Percentiles rank a stretch among this genome's conserved stretches.
These are phyloP conservation scores for Strombidium stylifer DNA, from an alignment of 73 alveolate species.

Conservation along the genomic window DNA sequence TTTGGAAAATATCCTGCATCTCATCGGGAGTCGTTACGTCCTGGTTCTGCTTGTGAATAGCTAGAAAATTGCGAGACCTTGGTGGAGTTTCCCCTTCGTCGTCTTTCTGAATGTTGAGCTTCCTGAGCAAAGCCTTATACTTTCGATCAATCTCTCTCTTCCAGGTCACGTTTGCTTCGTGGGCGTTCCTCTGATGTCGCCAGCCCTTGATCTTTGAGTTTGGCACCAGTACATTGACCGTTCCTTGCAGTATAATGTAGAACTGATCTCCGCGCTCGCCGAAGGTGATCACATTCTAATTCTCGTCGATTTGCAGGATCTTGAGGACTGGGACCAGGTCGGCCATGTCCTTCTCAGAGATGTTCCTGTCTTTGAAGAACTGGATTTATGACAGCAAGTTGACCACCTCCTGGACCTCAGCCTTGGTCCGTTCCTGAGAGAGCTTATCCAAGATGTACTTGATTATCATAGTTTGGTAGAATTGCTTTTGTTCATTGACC, in stretches of 20 bases:
- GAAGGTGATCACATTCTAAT: slow-evolving; percentile 10
- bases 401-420: slow-evolving; percentile 18
- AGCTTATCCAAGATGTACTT: no score
- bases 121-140: not conserved
- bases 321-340: slow-evolving; percentile 34
- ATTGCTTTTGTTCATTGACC: no score
- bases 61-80: no score
- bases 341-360: slow-evolving; percentile 27
- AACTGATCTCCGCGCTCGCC: slow-evolving; percentile 61
- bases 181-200: not conserved
- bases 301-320: slow-evolving; percentile 3
- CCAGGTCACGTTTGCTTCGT: not conserved
- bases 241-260: slow-evolving; percentile 53
- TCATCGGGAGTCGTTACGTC: no score
- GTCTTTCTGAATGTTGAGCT: no score
- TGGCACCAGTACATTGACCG: slow-evolving; percentile 51
- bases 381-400: slow-evolving; percentile 9
- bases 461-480: no score
- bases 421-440: no score
- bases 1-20: not conserved
- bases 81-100: no score
- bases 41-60: no score
- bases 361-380: slow-evolving; percentile 32
- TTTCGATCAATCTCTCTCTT: not conserved
- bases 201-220: slow-evolving; percentile 33